Conservation (phyloP, 1,284 basidiomycete genomes). For the Fistulinella cinereoalba region DNA sequence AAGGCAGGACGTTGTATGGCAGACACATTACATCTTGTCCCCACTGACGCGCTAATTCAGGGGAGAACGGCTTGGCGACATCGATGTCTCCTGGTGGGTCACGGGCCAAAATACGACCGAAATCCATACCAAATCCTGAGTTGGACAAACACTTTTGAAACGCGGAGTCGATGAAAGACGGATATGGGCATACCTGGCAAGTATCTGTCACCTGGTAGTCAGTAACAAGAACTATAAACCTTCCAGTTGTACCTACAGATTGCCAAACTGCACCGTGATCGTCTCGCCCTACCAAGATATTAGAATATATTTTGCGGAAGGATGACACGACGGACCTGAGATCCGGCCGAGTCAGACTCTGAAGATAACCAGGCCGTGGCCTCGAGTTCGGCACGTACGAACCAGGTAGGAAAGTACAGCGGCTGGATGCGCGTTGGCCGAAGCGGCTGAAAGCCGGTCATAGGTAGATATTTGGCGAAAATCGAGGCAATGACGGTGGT, state of each 20-base stretch:
- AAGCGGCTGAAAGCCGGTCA: slow-evolving; percentile 23
- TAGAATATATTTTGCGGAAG: not conserved
- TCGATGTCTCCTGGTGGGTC: slow-evolving; percentile 12
- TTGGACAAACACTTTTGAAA: not conserved
- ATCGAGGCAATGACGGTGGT: slow-evolving; percentile 19
- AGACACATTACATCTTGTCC: slow-evolving; percentile 37
- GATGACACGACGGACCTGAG: slow-evolving; percentile 21
- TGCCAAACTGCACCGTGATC: slow-evolving; percentile 25
- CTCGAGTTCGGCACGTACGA: slow-evolving; percentile 52
- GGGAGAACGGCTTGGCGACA: slow-evolving; percentile 33
- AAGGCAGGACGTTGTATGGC: slow-evolving; percentile 34
- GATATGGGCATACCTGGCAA: slow-evolving; percentile 23
- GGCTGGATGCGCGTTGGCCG: slow-evolving; percentile 38
- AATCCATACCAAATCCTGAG: slow-evolving; percentile 26
- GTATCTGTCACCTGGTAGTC: slow-evolving; percentile 20
- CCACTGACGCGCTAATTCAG: slow-evolving; percentile 32
- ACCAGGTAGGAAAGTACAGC: slow-evolving; percentile 61
- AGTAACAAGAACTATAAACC: slow-evolving; percentile 2
- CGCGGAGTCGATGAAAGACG: not conserved
- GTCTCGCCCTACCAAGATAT: slow-evolving; percentile 16
- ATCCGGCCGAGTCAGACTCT: slow-evolving; percentile 18
- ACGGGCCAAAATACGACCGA: slow-evolving; percentile 32
- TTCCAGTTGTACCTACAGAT: slow-evolving; percentile 21
- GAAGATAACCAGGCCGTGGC: slow-evolving; percentile 31
- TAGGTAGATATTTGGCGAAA: slow-evolving; percentile 31